phyloP scores from a whole-genome alignment of 2,329 filamentous ascomycete species.

The Fusarium sp. region DNA sequence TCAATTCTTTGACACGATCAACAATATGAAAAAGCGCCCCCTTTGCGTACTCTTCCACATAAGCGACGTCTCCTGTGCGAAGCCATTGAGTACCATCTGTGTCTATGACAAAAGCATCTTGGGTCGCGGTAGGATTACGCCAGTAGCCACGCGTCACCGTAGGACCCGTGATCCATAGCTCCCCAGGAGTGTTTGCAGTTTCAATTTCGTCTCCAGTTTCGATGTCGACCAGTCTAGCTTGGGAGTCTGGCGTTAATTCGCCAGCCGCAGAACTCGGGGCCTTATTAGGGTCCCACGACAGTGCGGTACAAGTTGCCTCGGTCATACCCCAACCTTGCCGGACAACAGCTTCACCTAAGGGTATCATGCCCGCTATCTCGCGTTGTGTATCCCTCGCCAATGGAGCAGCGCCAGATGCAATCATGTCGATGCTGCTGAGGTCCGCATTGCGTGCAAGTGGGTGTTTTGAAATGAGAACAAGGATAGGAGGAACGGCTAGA shows the following conservation, averaged over 20 bases:
- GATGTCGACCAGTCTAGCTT: constrained; percentile 72
- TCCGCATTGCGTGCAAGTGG: constrained; percentile 74
- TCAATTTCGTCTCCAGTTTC: constrained; percentile 65
- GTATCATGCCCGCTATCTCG: constrained; percentile 63
- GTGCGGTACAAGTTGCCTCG: constrained; percentile 77
- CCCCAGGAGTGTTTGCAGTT: constrained; percentile 67
- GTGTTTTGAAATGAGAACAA: constrained; percentile 78
- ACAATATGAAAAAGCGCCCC: constrained; percentile 72
- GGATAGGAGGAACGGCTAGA: constrained; percentile 78
- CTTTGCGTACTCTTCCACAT: constrained; percentile 67
- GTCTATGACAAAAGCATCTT: constrained; percentile 63
- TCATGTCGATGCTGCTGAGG: constrained; percentile 70
- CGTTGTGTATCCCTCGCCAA: constrained; percentile 63
- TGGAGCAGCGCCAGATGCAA: constrained; percentile 78
- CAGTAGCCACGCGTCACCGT: constrained; percentile 83
- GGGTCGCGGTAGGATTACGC: constrained; percentile 75
- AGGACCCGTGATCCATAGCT: constrained; percentile 79
- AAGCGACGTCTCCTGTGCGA: constrained; percentile 79
- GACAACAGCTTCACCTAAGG: constrained; percentile 50
- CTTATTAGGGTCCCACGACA: constrained; percentile 75
- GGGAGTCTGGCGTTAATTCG: constrained; percentile 55
- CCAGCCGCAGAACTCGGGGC: constrained; percentile 44
- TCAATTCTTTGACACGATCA: constrained; percentile 76
- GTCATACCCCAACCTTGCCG: constrained; percentile 91
- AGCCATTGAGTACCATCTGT: constrained; percentile 71